phyloP scores from a whole-genome alignment of 108 stramenopile genomes.

The Seminavis robusta region DNA sequence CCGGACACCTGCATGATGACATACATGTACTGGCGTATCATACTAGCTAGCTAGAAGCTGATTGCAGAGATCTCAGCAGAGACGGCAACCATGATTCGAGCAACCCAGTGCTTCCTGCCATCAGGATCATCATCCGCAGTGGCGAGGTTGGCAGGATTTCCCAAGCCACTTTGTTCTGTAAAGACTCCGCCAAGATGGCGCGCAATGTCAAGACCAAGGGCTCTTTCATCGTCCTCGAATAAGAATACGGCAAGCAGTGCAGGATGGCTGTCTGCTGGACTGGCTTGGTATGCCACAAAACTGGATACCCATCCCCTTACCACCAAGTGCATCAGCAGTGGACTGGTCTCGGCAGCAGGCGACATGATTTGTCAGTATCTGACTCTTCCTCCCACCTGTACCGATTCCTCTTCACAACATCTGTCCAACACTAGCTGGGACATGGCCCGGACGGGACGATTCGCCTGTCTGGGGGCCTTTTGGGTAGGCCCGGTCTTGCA shows the following conservation, averaged over 20 bases:
- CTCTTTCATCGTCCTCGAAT: not conserved
- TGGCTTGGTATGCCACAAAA: slow-evolving; percentile 57
- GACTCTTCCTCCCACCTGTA: not conserved
- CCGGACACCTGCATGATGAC: too few species aligned
- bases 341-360: slow-evolving; percentile 62
- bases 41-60: too few species aligned
- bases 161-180: too few species aligned
- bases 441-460: slow-evolving; percentile 52
- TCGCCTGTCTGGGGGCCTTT: slow-evolving; percentile 56
- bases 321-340: slow-evolving; percentile 74
- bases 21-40: too few species aligned
- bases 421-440: slow-evolving; percentile 20
- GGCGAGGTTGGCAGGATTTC: too few species aligned
- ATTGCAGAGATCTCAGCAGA: too few species aligned
- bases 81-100: too few species aligned
- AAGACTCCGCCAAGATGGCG: too few species aligned
- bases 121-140: too few species aligned
- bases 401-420: not conserved
- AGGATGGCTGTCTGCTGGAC: too few species aligned
- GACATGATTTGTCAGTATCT: slow-evolving; percentile 64
- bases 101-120: too few species aligned
- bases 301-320: slow-evolving; percentile 69
- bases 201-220: too few species aligned
- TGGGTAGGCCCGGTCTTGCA: slow-evolving; percentile 84
- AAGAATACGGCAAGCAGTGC: not conserved